A percentile compares a stretch with the other conserved stretches of the same genome.
Evolutionary conservation across 805 yeast genomes (phyloP).

Genomic region (Metschnikowia lochheadii): DNA sequence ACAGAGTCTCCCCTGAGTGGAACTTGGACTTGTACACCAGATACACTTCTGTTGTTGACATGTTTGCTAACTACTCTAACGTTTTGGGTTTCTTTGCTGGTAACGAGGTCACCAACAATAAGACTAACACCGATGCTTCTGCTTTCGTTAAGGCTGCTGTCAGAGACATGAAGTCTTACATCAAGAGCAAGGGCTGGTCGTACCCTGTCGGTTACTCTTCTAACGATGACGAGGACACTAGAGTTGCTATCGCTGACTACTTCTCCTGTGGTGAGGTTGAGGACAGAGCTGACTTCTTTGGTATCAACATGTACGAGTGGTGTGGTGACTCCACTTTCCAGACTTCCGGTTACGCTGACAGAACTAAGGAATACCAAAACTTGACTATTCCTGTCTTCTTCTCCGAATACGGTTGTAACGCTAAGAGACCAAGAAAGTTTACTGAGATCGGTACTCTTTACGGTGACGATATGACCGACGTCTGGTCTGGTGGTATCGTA

Average conservation of each 20-base stretch:
- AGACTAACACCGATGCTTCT: conserved; percentile 80
- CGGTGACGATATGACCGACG: conserved; percentile 71
- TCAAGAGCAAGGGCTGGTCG: conserved; percentile 45
- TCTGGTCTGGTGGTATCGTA: conserved; percentile 93
- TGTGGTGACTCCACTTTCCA: conserved; percentile 62
- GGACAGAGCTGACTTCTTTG: conserved; percentile 73
- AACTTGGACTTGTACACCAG: conserved; percentile 64
- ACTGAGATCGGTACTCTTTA: conserved; percentile 69
- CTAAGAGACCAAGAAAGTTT: conserved; percentile 67
- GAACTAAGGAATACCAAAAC: conserved; percentile 70
- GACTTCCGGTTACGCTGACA: conserved; percentile 62
- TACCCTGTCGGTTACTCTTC: conserved; percentile 96
- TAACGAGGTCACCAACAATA: conserved; percentile 89
- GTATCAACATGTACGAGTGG: conserved; percentile 87
- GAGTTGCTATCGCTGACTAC: conserved; percentile 76
- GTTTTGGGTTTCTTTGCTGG: conserved; percentile 96
- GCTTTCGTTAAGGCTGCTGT: conserved; percentile 95
- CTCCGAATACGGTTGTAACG: conserved; percentile 87
- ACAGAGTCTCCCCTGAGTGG: conserved; percentile 78
- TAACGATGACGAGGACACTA: conserved; percentile 79
- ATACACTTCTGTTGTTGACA: conserved; percentile 79
- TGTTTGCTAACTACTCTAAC: conserved; percentile 71
- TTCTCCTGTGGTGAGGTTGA: conserved; percentile 73
- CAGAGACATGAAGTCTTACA: conserved; percentile 80
- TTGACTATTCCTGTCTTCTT: conserved; percentile 78